These are phyloP conservation scores for Pseudopediastrum boryanum DNA, from an alignment of 139 green algal species.

Conservation along the genomic window DNA sequence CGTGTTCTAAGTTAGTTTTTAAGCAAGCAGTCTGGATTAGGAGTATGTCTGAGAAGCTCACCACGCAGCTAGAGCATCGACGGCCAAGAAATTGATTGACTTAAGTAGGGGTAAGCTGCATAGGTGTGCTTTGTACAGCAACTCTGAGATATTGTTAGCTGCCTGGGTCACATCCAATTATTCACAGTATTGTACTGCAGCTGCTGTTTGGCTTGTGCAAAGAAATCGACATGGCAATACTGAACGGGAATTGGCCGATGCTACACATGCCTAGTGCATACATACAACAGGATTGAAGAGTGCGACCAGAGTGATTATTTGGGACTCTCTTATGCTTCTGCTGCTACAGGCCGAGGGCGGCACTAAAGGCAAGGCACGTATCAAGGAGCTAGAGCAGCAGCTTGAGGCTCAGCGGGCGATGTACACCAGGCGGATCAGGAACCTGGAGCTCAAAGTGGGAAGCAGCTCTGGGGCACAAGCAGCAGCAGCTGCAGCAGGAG, in stretches of 20 bases:
- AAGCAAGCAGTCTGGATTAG: too few species aligned
- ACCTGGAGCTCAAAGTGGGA: conserved; percentile 38
- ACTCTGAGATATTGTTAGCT: too few species aligned
- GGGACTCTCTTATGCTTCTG: neutral
- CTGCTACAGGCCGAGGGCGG: neutral
- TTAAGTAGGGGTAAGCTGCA: too few species aligned
- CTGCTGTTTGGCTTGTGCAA: neutral
- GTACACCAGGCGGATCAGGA: conserved; percentile 45
- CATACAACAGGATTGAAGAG: neutral
- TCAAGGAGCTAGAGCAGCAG: conserved; percentile 53
- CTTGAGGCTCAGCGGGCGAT: conserved; percentile 53
- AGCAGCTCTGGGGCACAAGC: conserved; percentile 6
- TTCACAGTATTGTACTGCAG: too few species aligned
- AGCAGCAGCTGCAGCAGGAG: neutral
- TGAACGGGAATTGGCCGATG: neutral
- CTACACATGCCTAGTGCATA: neutral
- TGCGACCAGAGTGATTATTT: neutral
- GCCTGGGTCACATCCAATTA: too few species aligned
- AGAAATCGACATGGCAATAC: neutral
- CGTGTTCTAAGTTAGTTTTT: too few species aligned
- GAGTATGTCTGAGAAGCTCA: too few species aligned
- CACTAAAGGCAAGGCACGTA: neutral
- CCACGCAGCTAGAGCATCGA: too few species aligned
- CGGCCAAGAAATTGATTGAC: too few species aligned
- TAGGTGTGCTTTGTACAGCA: too few species aligned